phyloP scores from a whole-genome alignment of 2,329 filamentous ascomycete species.

The Dactylellina cionopaga region DNA sequence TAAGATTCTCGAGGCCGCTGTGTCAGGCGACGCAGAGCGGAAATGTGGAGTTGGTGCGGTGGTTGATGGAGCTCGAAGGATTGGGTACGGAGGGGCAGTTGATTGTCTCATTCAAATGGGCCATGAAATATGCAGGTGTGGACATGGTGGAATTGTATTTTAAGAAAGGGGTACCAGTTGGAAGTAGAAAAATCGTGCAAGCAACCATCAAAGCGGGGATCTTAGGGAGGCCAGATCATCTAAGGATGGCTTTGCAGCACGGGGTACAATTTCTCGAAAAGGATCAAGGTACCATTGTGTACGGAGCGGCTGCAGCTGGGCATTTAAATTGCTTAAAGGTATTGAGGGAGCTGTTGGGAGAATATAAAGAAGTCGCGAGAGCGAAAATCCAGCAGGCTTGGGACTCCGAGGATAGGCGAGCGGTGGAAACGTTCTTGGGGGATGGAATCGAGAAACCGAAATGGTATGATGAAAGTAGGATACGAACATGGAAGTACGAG shows the following conservation, averaged over 20 bases:
- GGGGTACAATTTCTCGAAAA: slow-evolving; percentile 4
- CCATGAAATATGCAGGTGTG: slow-evolving; percentile 16
- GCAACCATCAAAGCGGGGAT: slow-evolving; percentile 2
- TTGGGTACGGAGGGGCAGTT: not conserved
- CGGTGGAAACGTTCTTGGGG: slow-evolving; percentile 14
- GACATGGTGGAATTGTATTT: slow-evolving; percentile 41
- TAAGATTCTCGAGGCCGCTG: slow-evolving; percentile 7
- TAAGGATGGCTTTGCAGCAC: slow-evolving; percentile 19
- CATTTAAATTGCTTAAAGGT: slow-evolving; percentile 12
- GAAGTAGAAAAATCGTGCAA: not conserved
- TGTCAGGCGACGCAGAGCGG: slow-evolving; percentile 37
- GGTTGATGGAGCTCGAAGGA: slow-evolving; percentile 2
- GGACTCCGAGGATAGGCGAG: slow-evolving; percentile 11
- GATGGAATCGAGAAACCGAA: not conserved
- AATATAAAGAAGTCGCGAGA: slow-evolving; percentile 9
- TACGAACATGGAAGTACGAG: slow-evolving; percentile 10
- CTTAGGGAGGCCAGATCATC: slow-evolving; percentile 7
- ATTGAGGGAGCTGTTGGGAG: slow-evolving; percentile 3
- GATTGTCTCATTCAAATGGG: slow-evolving; percentile 32
- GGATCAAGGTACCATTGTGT: slow-evolving; percentile 7
- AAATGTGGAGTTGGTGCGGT: slow-evolving; percentile 26
- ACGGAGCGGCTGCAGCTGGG: slow-evolving; percentile 9
- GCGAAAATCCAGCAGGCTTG: slow-evolving; percentile 3
- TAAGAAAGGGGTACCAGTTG: slow-evolving; percentile 15
- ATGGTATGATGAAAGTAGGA: not conserved